Base-by-base conservation (phyloP, 169 alveolate genomes). In the Prorocentrum cordatum region DNA sequence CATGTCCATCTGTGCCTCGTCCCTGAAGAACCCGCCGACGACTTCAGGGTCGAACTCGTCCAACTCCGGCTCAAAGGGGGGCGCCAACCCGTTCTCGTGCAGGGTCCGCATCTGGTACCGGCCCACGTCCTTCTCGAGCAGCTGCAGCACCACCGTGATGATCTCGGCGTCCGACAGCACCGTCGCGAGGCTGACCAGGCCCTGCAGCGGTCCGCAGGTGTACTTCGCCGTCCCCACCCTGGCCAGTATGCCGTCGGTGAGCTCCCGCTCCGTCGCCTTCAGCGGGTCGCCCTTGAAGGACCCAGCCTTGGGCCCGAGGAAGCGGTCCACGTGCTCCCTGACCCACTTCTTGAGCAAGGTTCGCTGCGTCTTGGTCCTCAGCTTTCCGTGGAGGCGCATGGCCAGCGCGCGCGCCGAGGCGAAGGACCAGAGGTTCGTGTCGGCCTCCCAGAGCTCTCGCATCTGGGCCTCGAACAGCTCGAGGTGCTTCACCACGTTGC, bases 181-280 rank as follows among this genome's bases (percentile, higher is more conserved):
- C 35, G 67, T 67, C 3, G 89, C 89, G 45, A 80, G 36, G 1
- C 79, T 61, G 2, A 77, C 77, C 77, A 80, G 38, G 47, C 89
- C 89, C 66, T 80, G 89, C 47, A 80, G 32, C 10, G 89, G 89
- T 26, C 89, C 89, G 36, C 89, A 80, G 64, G 89, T 61, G 50
- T 80, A 80, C 3, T 77, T 66, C 2, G 59, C 42, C 24, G 79
- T 77, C 9, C 89, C 89, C 20, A 80, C 38, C 73, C 77, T 36
- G 3, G 75, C 14, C n/a, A 54, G 31, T 14, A 39, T 9, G 14
- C 22, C 50, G 50, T 39, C 14, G 22, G 50, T 7, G 50, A 7
- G 22, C 7, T 39, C 14, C 14, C 14, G 50, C 14, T 39, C 14
- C 50, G 14, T 14, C 50, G 22, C 50, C 50, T 14, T 39, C 14